These are phyloP conservation scores for Aspergillus sclerotialis DNA, from an alignment of 2,329 filamentous ascomycete genomes.

Conservation along the genomic window DNA sequence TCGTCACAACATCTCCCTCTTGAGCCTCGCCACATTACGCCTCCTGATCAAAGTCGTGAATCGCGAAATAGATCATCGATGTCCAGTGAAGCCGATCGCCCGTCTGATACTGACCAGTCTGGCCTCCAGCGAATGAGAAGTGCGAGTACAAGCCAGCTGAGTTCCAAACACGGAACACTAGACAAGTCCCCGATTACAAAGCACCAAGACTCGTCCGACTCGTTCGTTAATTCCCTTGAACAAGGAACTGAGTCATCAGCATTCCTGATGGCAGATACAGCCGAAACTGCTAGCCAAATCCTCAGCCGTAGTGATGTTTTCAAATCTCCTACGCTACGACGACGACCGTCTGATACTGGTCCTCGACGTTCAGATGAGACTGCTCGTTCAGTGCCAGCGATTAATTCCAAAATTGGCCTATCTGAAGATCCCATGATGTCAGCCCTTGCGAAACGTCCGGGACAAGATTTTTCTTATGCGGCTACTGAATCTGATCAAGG, in stretches of 20 bases:
- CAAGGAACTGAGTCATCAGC: constrained; percentile 68
- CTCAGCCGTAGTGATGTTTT: constrained; percentile 83
- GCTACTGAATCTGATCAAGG: constrained; percentile 18
- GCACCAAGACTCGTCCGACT: constrained; percentile 62
- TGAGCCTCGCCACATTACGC: constrained; percentile 8
- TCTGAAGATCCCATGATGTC: background rate
- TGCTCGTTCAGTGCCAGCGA: constrained; percentile 19
- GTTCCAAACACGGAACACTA: constrained; percentile 42
- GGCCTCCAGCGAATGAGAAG: constrained; percentile 45
- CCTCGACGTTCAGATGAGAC: constrained; percentile 30
- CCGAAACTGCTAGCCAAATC: constrained; percentile 83
- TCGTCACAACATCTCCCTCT: constrained; percentile 24
- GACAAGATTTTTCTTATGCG: constrained; percentile 10
- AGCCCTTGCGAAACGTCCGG: constrained; percentile 4
- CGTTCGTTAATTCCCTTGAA: constrained; percentile 66
- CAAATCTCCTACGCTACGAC: constrained; percentile 61
- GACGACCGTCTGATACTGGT: constrained; percentile 19
- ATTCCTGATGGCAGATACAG: constrained; percentile 62
- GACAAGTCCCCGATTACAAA: constrained; percentile 48
- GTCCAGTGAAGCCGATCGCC: constrained; percentile 10
- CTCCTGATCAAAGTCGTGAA: constrained; percentile 9
- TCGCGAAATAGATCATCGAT: constrained; percentile 16
- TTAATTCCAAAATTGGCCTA: background rate
- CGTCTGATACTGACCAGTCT: constrained; percentile 6
- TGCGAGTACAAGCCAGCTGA: constrained; percentile 54